Conservation (phyloP, 1,139 yeast species). For the Geotrichum histeridarum region DNA sequence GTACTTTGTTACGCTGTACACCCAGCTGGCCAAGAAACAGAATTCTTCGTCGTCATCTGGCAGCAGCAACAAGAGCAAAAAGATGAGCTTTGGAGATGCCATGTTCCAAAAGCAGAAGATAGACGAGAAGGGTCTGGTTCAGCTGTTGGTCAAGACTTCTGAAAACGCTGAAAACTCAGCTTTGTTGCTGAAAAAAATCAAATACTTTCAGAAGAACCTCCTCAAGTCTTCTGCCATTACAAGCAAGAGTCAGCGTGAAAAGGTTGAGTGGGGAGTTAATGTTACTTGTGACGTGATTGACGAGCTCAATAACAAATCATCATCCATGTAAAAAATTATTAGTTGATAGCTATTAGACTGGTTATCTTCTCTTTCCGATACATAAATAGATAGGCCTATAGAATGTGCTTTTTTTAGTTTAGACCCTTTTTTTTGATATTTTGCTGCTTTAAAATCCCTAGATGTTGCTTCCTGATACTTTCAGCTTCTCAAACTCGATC, state of each 20-base stretch:
- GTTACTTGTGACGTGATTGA: conserved; percentile 52
- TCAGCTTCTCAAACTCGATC: conserved; percentile 28
- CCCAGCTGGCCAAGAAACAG: conserved; percentile 7
- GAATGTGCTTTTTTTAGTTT: neutral
- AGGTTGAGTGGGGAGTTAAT: conserved; percentile 69
- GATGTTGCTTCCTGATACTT: conserved; percentile 4
- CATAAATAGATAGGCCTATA: neutral
- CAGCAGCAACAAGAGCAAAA: conserved; percentile 20
- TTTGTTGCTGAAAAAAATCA: conserved; percentile 63
- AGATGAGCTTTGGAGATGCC: conserved; percentile 27
- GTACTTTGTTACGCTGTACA: conserved; percentile 54
- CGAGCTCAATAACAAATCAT: conserved; percentile 35
- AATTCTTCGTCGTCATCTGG: conserved; percentile 1
- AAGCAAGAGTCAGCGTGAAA: conserved; percentile 48
- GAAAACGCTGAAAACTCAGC: conserved; percentile 47
- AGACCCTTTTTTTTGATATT: too few relatives aligned
- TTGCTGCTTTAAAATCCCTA: too few relatives aligned
- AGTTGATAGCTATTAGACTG: neutral
- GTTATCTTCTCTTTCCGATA: neutral
- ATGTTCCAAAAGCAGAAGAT: conserved; percentile 33
- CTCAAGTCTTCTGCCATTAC: conserved; percentile 41
- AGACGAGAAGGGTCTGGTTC: conserved; percentile 52
- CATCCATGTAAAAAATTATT: conserved; percentile 13
- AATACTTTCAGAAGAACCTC: conserved; percentile 50
- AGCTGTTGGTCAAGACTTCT: conserved; percentile 45